Evolutionary conservation across 2,329 filamentous ascomycete genomes (phyloP).

Genomic region (Neonectria coccinea): DNA sequence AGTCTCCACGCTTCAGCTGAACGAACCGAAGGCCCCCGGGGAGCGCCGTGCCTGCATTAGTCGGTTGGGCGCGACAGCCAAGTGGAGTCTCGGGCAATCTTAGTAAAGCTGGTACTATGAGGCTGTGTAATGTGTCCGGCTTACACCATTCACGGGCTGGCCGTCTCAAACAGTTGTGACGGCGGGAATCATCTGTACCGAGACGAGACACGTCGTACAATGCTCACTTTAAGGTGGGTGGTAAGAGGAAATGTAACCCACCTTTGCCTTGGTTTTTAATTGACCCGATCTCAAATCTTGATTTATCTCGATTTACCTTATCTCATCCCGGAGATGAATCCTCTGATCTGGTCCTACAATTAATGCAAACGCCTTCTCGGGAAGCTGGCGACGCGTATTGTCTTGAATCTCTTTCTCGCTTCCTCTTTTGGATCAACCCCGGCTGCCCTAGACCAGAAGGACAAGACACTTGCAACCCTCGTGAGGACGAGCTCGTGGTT

Average conservation of each 20-base stretch:
- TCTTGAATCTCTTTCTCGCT: not conserved
- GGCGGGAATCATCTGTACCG: not conserved
- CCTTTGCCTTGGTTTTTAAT: not conserved
- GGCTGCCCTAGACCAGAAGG: not conserved
- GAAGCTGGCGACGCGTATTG: not conserved
- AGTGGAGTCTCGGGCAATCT: not conserved
- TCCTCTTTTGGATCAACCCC: not conserved
- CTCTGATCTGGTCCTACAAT: not conserved
- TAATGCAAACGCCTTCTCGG: not conserved
- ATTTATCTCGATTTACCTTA: not conserved
- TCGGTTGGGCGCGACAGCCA: not conserved
- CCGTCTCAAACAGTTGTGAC: conserved; percentile 1
- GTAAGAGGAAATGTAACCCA: not conserved
- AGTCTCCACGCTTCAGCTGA: too few relatives aligned
- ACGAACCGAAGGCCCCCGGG: too few relatives aligned
- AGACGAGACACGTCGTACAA: not conserved
- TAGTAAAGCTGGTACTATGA: not conserved
- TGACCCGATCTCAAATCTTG: not conserved
- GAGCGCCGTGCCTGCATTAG: conserved; percentile 15
- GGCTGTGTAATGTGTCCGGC: not conserved
- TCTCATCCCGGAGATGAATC: not conserved
- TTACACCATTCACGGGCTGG: not conserved
- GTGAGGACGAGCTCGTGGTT: not conserved
- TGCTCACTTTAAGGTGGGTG: not conserved
- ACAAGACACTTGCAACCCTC: not conserved